Base-by-base conservation (phyloP, 1,284 basidiomycete genomes). In the Phellopilus nigrolimitatus region DNA sequence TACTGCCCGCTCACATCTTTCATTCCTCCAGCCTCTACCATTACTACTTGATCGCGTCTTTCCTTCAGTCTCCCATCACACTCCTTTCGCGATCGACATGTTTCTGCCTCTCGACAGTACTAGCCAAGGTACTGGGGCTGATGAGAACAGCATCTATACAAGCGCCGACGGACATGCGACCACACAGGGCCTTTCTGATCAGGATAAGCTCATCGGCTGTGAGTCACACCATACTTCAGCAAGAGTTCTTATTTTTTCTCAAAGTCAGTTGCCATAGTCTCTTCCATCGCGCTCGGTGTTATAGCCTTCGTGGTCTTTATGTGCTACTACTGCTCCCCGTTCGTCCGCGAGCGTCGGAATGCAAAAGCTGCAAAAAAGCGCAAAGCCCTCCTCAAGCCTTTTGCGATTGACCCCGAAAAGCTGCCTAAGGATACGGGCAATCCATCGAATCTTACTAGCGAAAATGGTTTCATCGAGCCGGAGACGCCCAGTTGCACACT, bases 271-370 rank as follows among this genome's bases (percentile, higher is more conserved):
- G 19, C 13, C 21, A 7, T 25, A 49, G 48, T 31, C 9, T 34
- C 39, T 17, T 49, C 48, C 9, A 42, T 49, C 19, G 48, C 30
- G 19, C 9, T 49, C 19, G 48, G 48, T 8, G 39, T 49, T 21
- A 22, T 49, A 9, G 48, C 28, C 13, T 49, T 49, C 48, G 12
- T 31, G 17, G 28, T 49, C 37, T 49, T 49, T 24, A n/a, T 49
- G 15, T 49, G 31, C 31, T 49, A 21, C 27, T 49, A 49, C 40
- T 31, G 25, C 40, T 34, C 48, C 19, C 48, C 48, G 5, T 39
- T 49, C 21, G 7, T 49, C 39, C 39, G 31, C n/a, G 48, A 25
- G 7, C 48, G 33, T 2, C 38, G 39, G 39, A 37, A 33, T 3
- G 31, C 38, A 10, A 49, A 49, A 21, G 25, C 27, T 17, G 40